phyloP scores from a whole-genome alignment of 2,329 filamentous ascomycete species.

The Amphichorda felina region DNA sequence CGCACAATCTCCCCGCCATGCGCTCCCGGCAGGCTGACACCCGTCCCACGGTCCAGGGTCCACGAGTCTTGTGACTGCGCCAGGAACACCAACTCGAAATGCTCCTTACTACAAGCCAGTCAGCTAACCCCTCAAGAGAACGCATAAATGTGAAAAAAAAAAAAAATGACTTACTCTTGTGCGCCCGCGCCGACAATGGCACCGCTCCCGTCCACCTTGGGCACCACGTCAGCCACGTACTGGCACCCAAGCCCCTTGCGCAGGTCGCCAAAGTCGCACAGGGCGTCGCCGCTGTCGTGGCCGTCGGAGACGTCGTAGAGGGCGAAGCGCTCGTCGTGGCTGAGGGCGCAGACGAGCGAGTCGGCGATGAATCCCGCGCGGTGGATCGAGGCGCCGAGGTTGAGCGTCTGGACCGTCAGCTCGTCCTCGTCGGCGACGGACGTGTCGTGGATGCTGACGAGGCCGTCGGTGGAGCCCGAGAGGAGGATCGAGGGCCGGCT shows the following conservation, averaged over 20 bases:
- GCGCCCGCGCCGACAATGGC: conserved; percentile 54
- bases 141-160: background rate
- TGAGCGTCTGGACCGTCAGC: conserved; percentile 65
- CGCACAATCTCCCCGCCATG: conserved; percentile 54
- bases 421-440: conserved; percentile 64
- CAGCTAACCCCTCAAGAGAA: no score
- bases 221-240: conserved; percentile 59
- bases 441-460: conserved; percentile 68
- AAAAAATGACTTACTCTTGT: conserved; percentile 41
- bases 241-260: conserved; percentile 54
- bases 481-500: conserved; percentile 49
- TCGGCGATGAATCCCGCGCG: conserved; percentile 57
- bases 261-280: conserved; percentile 55
- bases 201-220: conserved; percentile 44
- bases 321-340: conserved; percentile 67
- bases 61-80: conserved; percentile 36
- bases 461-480: conserved; percentile 68
- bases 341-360: conserved; percentile 58
- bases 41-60: conserved; percentile 40
- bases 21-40: conserved; percentile 47
- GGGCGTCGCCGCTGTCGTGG: conserved; percentile 44
- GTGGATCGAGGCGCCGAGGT: conserved; percentile 64
- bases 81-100: conserved; percentile 51
- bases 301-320: conserved; percentile 59
- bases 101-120: conserved; percentile 23